Conservation (phyloP, 1,284 basidiomycete genomes). For the Athelia sp. region DNA sequence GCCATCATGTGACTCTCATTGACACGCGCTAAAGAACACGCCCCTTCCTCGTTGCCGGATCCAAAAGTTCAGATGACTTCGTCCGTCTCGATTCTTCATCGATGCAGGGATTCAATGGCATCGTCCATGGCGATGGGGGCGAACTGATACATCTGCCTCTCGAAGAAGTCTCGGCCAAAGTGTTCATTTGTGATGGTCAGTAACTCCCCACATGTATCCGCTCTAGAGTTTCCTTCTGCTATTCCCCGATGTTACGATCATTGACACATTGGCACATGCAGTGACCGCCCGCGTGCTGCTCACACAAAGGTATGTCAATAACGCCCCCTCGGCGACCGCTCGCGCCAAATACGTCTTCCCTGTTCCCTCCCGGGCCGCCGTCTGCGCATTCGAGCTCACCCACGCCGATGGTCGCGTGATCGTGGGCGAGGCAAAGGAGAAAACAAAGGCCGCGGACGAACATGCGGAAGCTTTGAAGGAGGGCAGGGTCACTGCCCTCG, state of each 20-base stretch:
- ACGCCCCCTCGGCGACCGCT: slow-evolving; percentile 26
- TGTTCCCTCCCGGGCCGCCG: slow-evolving; percentile 46
- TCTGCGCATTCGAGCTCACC: slow-evolving; percentile 45
- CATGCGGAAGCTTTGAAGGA: slow-evolving; percentile 36
- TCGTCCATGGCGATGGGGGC: slow-evolving; percentile 30
- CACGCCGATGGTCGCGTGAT: slow-evolving; percentile 34
- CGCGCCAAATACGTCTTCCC: slow-evolving; percentile 56
- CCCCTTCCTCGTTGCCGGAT: no score
- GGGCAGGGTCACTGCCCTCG: slow-evolving; percentile 38
- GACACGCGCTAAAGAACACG: no score
- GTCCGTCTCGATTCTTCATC: not conserved
- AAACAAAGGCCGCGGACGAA: slow-evolving; percentile 33
- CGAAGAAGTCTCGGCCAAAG: slow-evolving; percentile 34
- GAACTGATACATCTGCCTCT: slow-evolving; percentile 32
- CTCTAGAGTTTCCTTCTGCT: slow-evolving; percentile 4
- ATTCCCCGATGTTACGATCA: slow-evolving; percentile 1
- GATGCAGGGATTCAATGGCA: slow-evolving; percentile 23
- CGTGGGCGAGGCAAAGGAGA: slow-evolving; percentile 46
- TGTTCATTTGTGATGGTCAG: slow-evolving; percentile 43
- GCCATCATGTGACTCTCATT: no score
- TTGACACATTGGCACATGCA: slow-evolving; percentile 15
- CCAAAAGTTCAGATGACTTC: not conserved
- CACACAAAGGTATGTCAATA: slow-evolving; percentile 43
- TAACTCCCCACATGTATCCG: slow-evolving; percentile 1
- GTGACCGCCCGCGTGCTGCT: slow-evolving; percentile 47